Evolutionary conservation across 257 asterid species (phyloP).

Genomic region (Penstemon davidsonii): DNA sequence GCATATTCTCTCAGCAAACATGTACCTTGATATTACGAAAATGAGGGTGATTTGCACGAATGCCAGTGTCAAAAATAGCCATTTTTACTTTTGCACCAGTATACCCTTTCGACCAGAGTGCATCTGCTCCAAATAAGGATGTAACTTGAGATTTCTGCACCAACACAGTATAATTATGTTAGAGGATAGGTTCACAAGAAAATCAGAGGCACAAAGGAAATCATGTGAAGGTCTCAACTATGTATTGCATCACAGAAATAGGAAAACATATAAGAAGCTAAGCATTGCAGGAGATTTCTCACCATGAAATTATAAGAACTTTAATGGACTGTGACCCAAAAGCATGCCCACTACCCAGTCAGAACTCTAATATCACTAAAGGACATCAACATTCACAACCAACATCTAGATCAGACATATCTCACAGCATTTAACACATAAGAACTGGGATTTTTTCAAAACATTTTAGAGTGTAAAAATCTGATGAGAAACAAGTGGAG

Average conservation of each 20-base stretch:
- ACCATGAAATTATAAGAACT: conserved; percentile 7
- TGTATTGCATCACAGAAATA: background rate
- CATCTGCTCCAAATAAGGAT: conserved; percentile 93
- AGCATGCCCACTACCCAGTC: background rate
- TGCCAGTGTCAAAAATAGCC: conserved; percentile 98
- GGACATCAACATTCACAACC: conserved; percentile 1
- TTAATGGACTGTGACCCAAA: conserved; percentile 2
- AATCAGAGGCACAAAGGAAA: conserved; percentile 8
- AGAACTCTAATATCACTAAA: conserved; percentile 1
- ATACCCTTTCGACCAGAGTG: conserved; percentile 91
- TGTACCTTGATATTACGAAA: conserved; percentile 94
- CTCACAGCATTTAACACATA: conserved; percentile 4
- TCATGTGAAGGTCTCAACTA: background rate
- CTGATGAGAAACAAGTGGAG: background rate
- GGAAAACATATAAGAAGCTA: conserved; percentile 11
- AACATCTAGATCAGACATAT: conserved; percentile 4
- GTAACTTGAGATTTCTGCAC: conserved; percentile 95
- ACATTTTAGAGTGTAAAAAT: too few species aligned
- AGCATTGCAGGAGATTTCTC: background rate
- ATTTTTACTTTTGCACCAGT: conserved; percentile 96
- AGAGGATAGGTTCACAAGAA: conserved; percentile 19
- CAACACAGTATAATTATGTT: conserved; percentile 28
- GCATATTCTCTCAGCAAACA: conserved; percentile 16
- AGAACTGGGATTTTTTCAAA: background rate
- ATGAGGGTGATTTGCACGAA: conserved; percentile 92